Evolutionary conservation across 495 filamentous ascomycete genomes (phyloP).

Genomic region (Cercophora scortea): DNA sequence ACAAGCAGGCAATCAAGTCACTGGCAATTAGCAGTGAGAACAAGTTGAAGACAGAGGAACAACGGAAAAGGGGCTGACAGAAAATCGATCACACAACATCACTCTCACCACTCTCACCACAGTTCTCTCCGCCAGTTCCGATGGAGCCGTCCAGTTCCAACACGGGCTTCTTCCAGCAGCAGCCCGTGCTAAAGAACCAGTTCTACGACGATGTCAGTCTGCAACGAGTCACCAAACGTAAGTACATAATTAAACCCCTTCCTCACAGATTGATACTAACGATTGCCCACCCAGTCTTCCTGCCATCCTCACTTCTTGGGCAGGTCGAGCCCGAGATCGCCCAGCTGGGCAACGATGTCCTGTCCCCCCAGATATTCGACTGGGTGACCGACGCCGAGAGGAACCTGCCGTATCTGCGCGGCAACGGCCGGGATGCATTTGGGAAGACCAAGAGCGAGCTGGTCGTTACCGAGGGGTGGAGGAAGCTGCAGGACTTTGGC

Average conservation of each 20-base stretch:
- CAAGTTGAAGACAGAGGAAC: no score
- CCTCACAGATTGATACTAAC: no score
- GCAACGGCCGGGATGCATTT: constrained; percentile 41
- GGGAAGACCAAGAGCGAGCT: constrained; percentile 40
- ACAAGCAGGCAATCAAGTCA: no score
- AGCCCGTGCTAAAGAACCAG: constrained; percentile 38
- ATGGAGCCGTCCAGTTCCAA: constrained; percentile 40
- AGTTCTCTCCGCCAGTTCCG: no score
- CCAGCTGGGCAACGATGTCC: constrained; percentile 37
- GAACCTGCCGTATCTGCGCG: constrained; percentile 47
- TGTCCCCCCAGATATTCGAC: constrained; percentile 36
- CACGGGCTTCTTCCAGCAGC: constrained; percentile 41
- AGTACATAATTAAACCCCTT: not conserved
- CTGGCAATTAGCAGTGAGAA: no score
- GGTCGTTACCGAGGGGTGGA: constrained; percentile 51
- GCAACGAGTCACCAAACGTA: constrained; percentile 34
- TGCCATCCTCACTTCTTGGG: constrained; percentile 29
- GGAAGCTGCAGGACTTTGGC: constrained; percentile 44
- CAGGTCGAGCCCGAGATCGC: constrained; percentile 30
- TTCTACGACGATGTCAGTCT: constrained; percentile 39
- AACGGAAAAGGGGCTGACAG: no score
- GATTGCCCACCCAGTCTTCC: constrained; percentile 29
- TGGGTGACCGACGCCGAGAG: constrained; percentile 52
- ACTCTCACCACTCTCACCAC: no score
- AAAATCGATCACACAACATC: no score